A percentile compares a stretch with the other conserved stretches of the same genome.
phyloP scores from a whole-genome alignment of 352 stramenopile species.

The Phytophthora hibernalis region DNA sequence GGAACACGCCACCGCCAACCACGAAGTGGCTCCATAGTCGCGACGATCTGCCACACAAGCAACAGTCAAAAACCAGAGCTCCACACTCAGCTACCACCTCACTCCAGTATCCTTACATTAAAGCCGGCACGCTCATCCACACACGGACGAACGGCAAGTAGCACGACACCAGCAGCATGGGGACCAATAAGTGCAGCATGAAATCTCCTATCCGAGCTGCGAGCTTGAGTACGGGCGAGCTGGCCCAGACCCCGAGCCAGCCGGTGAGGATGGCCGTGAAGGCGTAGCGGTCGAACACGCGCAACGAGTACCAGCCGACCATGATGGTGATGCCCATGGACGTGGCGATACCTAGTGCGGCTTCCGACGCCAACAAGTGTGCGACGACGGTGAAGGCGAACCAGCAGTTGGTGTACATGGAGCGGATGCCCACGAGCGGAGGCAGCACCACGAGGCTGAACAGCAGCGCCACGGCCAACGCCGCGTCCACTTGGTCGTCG shows the following conservation, averaged over 20 bases:
- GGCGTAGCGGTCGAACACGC: slow-evolving; percentile 79
- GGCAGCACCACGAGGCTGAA: slow-evolving; percentile 69
- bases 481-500: slow-evolving; percentile 53
- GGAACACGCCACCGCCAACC: slow-evolving; percentile 71
- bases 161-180: slow-evolving; percentile 79
- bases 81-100: not conserved
- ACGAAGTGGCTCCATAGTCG: slow-evolving; percentile 81
- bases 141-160: slow-evolving; percentile 78
- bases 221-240: slow-evolving; percentile 66
- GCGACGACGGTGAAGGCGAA: slow-evolving; percentile 68
- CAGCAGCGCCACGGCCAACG: slow-evolving; percentile 57
- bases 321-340: slow-evolving; percentile 88
- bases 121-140: slow-evolving; percentile 82
- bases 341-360: slow-evolving; percentile 73
- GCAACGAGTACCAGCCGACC: slow-evolving; percentile 86
- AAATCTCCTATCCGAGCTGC: slow-evolving; percentile 66
- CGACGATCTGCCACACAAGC: slow-evolving; percentile 53
- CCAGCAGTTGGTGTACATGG: slow-evolving; percentile 88
- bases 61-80: slow-evolving; percentile 5
- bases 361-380: slow-evolving; percentile 60
- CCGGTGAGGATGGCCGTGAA: slow-evolving; percentile 80
- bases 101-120: slow-evolving; percentile 54
- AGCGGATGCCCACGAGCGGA: slow-evolving; percentile 59
- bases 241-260: slow-evolving; percentile 82
- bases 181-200: slow-evolving; percentile 71